Percentiles rank a stretch among this genome's conserved stretches.
These are phyloP conservation scores for Sideroxylon spinosum DNA, from an alignment of 179 eudicot species.

Conservation along the genomic window DNA sequence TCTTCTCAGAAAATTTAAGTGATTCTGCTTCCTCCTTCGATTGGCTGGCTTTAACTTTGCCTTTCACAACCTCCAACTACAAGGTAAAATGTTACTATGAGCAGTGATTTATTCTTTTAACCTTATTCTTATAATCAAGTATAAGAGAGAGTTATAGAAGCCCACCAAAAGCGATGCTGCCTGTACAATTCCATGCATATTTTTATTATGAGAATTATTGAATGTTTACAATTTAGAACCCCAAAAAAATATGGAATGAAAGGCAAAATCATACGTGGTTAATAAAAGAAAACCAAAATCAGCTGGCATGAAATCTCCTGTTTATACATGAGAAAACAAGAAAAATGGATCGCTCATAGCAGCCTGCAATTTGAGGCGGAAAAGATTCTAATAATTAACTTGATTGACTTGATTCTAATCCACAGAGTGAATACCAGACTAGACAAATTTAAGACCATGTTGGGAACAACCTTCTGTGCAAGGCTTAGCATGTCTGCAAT, in stretches of 20 bases:
- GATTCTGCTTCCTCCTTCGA: constrained; percentile 76
- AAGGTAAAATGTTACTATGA: constrained; percentile 1
- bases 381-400: neutral
- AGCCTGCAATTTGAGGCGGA: neutral
- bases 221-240: neutral
- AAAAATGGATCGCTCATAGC: neutral
- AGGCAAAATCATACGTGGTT: neutral
- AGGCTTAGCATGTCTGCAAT: neutral
- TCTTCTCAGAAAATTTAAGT: constrained; percentile 72
- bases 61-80: constrained; percentile 75
- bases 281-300: neutral
- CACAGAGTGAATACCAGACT: neutral
- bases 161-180: too few species aligned
- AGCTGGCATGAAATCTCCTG: neutral
- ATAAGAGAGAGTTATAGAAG: too few species aligned
- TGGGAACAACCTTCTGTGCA: neutral
- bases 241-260: neutral
- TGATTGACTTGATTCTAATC: neutral
- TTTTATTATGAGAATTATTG: neutral
- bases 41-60: constrained; percentile 53
- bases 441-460: neutral
- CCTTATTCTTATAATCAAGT: neutral
- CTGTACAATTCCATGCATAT: neutral
- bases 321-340: neutral
- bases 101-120: neutral